Evolutionary conservation across 345 rosid species (phyloP).

Genomic region (Brassica napus): Da-Ae NC_063447.1:5648501-5649000

Average conservation of each 20-base stretch:
- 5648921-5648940: conserved; percentile 96
- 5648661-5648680: neutral
- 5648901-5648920: conserved; percentile 98
- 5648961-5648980: conserved; percentile 93
- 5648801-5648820: neutral
- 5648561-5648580: conserved; percentile 94
- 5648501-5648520: no score
- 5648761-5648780: conserved; percentile 52
- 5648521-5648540: conserved; percentile 61
- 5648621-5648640: conserved; percentile 34
- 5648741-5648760: conserved; percentile 67
- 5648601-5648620: conserved; percentile 49
- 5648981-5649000: conserved; percentile 71
- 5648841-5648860: neutral
- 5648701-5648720: conserved; percentile 96
- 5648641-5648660: conserved; percentile 17
- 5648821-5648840: conserved; percentile 8
- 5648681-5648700: conserved; percentile 70
- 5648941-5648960: conserved; percentile 88
- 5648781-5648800: conserved; percentile 81
- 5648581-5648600: conserved; percentile 86
- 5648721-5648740: conserved; percentile 90
- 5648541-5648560: conserved; percentile 85
- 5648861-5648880: neutral
- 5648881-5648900: conserved; percentile 80